Percentiles rank a stretch among this genome's conserved stretches.
phyloP scores from a whole-genome alignment of 352 stramenopile species.

The Phytophthora crassamura region DNA sequence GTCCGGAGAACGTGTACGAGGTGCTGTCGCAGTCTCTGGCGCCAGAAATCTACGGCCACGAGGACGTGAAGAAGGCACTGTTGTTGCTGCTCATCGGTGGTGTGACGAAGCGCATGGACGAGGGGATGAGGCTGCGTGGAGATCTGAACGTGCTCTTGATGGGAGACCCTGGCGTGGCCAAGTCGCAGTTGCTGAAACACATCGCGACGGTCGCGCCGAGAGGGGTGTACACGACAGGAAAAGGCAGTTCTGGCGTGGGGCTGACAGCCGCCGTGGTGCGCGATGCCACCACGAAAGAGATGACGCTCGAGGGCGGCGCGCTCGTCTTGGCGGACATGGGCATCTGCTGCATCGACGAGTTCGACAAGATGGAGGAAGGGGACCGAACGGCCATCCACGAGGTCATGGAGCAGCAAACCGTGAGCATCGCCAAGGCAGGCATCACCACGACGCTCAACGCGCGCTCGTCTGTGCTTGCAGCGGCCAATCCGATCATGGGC shows the following conservation, averaged over 20 bases:
- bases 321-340: conserved; percentile 99
- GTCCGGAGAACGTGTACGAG: conserved; percentile 88
- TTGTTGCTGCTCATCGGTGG: conserved; percentile 97
- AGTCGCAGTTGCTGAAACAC: conserved; percentile 99
- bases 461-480: conserved; percentile 97
- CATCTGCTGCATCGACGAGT: conserved; percentile 99
- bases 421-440: conserved; percentile 99
- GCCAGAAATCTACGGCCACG: conserved; percentile 99
- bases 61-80: conserved; percentile 99
- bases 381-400: conserved; percentile 99
- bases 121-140: conserved; percentile 97
- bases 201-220: conserved; percentile 96
- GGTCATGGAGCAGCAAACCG: conserved; percentile 99
- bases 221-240: conserved; percentile 99
- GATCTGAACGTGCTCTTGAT: conserved; percentile 99
- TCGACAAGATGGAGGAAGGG: conserved; percentile 98
- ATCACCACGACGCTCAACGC: conserved; percentile 99
- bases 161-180: conserved; percentile 98
- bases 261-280: conserved; percentile 98
- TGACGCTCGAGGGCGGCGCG: conserved; percentile 93
- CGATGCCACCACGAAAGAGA: conserved; percentile 95
- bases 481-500: conserved; percentile 99
- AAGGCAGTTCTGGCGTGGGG: conserved; percentile 98
- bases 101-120: conserved; percentile 89
- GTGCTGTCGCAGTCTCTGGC: conserved; percentile 96